These are phyloP conservation scores for Lasiosphaeria hispida DNA, from an alignment of 495 filamentous ascomycete species.

Conservation along the genomic window DNA sequence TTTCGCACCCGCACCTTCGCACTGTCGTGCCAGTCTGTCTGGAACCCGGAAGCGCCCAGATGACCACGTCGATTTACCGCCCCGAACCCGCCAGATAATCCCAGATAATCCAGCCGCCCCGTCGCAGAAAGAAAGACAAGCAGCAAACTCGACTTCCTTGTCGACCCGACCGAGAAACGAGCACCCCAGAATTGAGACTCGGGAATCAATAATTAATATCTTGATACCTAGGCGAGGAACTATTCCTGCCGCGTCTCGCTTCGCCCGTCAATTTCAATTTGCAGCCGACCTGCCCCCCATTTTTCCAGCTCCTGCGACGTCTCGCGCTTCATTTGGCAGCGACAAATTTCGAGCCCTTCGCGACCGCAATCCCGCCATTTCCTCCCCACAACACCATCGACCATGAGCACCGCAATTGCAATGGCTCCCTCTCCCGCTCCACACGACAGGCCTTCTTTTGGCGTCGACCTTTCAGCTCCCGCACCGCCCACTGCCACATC, in stretches of 20 bases:
- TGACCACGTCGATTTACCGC: neutral
- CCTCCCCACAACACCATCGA: slow-evolving; percentile 22
- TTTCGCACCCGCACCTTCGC: slow-evolving; percentile 21
- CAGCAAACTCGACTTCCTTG: neutral
- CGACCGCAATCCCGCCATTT: neutral
- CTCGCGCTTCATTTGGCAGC: slow-evolving; percentile 4
- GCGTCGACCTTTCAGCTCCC: slow-evolving; percentile 47
- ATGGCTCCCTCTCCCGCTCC: slow-evolving; percentile 60
- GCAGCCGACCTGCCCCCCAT: slow-evolving; percentile 20
- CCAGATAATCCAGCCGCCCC: slow-evolving; percentile 7
- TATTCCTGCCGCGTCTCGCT: slow-evolving; percentile 15
- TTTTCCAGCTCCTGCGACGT: slow-evolving; percentile 1
- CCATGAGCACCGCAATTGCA: slow-evolving; percentile 59
- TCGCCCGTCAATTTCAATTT: slow-evolving; percentile 16
- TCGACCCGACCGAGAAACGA: neutral
- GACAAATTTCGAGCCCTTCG: neutral
- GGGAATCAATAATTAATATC: too few relatives aligned
- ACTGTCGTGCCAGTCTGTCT: slow-evolving; percentile 21
- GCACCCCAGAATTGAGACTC: neutral
- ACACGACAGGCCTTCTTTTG: slow-evolving; percentile 52
- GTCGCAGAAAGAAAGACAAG: slow-evolving; percentile 2
- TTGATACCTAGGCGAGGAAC: neutral
- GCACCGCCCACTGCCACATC: slow-evolving; percentile 36
- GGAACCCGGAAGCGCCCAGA: slow-evolving; percentile 12
- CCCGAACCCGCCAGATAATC: neutral